Percentiles rank a stretch among this genome's conserved stretches.
Evolutionary conservation across 305 asterid genomes (phyloP).

Genomic region (Rubia balearica): DNA sequence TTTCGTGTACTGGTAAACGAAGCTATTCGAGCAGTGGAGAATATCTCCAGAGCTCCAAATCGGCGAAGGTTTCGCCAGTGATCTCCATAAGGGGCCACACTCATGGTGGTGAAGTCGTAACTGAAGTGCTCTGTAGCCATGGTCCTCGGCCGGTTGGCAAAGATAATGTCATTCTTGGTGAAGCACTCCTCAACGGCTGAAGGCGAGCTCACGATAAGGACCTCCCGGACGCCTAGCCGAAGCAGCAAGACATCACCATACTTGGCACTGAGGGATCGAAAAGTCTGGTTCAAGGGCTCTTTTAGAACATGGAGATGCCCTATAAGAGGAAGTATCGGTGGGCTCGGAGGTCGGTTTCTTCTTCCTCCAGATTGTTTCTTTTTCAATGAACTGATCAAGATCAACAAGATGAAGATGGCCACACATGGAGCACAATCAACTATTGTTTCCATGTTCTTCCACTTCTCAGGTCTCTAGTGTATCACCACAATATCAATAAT

Average conservation of each 20-base stretch:
- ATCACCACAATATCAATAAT: no score
- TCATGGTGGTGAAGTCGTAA: conserved; percentile 27
- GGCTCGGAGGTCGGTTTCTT: conserved; percentile 28
- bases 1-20: conserved; percentile 16
- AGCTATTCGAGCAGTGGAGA: conserved; percentile 23
- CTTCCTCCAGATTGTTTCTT: background rate
- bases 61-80: conserved; percentile 34
- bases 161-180: conserved; percentile 29
- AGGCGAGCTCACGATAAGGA: conserved; percentile 26
- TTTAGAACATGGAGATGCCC: conserved; percentile 30
- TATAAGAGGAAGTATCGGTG: conserved; percentile 27
- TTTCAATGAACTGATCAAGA: background rate
- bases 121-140: conserved; percentile 23
- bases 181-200: conserved; percentile 33
- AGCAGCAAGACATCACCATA: conserved; percentile 26
- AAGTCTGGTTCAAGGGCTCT: conserved; percentile 23
- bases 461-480: conserved; percentile 1
- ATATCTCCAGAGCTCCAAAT: conserved; percentile 21
- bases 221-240: conserved; percentile 22
- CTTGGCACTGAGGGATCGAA: conserved; percentile 20
- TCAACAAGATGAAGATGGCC: background rate
- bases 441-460: conserved; percentile 6
- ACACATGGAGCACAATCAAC: background rate
- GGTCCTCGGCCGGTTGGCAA: conserved; percentile 22
- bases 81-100: conserved; percentile 30